Evolutionary conservation across 164 flowering plant species (phyloP), one percentile per base, ranked within the genome.

Genomic region (Macadamia integrifolia): DNA sequence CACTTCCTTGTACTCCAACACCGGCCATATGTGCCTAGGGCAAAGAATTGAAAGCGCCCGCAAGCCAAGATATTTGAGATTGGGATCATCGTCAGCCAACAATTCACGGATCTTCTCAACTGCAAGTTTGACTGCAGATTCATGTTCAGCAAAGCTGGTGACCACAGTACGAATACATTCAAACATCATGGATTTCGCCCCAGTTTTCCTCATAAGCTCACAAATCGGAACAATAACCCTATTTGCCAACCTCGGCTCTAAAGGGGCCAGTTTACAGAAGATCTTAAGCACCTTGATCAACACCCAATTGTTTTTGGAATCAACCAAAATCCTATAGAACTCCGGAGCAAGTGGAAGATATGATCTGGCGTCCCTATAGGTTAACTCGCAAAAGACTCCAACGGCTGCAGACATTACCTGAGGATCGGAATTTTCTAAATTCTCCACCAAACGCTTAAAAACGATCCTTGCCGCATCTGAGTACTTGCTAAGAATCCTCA

Each of bases 281-380:
- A 94, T 84, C 84, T 94, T 94, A 67, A 94, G 66, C 70, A 88
- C 94, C 85, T 92, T 94, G 73, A 94, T 92, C 74, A 94, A 73
- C 43, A 92, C 85, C 99, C 99, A 92, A 74, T 92, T 94, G 75
- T 89, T 90, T 83, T 73, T 90, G 3, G 85, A 89, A 73, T 92
- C 99, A 58, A 84, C 83, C 80, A 94, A 80, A 66, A 94, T 66
- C 77, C 80, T 78, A 79, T 90, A 92, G 79, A 92, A 94, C 80
- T 94, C 93, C 0, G 98, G 98, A 13, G 97, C 99, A 68, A 94
- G 74, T 0, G 98, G 94, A 35, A 94, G 76, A 79, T 88, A 94
- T 0, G 92, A 78, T 57, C 50, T 74, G 10, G 97, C 88, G 53
- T 94, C 99, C 13, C 70, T 79, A 0, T 58, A 32, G 0, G 84